phyloP scores from a whole-genome alignment of 331 rosid species.

The Phaseolus coccineus region DNA sequence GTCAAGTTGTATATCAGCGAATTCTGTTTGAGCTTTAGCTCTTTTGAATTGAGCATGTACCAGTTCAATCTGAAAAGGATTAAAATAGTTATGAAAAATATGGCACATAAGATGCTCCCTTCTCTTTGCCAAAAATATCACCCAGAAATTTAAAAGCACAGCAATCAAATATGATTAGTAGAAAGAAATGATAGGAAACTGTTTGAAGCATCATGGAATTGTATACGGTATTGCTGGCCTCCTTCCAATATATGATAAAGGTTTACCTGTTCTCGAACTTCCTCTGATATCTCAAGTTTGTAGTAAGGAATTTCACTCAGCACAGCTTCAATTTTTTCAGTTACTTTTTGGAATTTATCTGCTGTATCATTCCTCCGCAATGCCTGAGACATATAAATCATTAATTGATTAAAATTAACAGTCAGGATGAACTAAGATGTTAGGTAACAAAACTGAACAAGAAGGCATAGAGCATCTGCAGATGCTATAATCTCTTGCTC shows the following conservation, averaged over 20 bases:
- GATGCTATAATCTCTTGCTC: not conserved
- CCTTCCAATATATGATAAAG: constrained; percentile 28
- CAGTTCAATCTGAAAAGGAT: constrained; percentile 76
- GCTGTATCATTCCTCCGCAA: constrained; percentile 58
- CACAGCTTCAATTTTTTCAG: constrained; percentile 75
- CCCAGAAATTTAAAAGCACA: constrained; percentile 16
- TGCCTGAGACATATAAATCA: constrained; percentile 61
- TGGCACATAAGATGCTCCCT: constrained; percentile 24
- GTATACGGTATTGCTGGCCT: not conserved
- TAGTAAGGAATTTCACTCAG: constrained; percentile 71
- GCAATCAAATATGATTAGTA: not conserved
- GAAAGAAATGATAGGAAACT: constrained; percentile 16
- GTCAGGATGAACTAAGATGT: constrained; percentile 35
- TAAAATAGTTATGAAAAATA: constrained; percentile 12
- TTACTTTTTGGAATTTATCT: constrained; percentile 63
- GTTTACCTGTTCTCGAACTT: constrained; percentile 93
- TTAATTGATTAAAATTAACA: constrained; percentile 31
- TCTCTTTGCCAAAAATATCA: constrained; percentile 10
- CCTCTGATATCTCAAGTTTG: constrained; percentile 73
- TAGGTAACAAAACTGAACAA: constrained; percentile 28
- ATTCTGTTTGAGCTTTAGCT: constrained; percentile 70
- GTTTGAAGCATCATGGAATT: constrained; percentile 25
- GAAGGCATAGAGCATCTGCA: constrained; percentile 18
- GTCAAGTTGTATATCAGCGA: constrained; percentile 72
- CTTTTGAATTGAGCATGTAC: constrained; percentile 93